phyloP scores from a whole-genome alignment of 2,329 filamentous ascomycete species.

The Colletotrichum lini region DNA sequence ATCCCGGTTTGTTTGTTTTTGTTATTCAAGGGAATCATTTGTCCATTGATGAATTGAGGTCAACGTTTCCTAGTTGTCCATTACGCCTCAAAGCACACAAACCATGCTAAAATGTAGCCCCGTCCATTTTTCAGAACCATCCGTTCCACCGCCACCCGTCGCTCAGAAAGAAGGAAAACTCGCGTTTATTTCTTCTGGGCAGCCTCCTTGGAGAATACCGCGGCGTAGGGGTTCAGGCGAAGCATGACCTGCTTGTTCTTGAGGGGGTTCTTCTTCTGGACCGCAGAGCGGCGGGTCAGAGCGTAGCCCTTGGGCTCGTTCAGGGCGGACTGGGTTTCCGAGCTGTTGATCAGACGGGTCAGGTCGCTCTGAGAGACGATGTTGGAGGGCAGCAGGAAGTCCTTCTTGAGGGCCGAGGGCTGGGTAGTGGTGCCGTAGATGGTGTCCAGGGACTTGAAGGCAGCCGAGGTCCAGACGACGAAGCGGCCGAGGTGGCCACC shows the following conservation, averaged over 20 bases:
- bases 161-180: background rate
- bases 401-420: conserved; percentile 95
- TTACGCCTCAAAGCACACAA: conserved; percentile 44
- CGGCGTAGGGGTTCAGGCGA: conserved; percentile 98
- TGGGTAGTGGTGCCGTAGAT: conserved; percentile 96
- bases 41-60: conserved; percentile 46
- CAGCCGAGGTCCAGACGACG: conserved; percentile 98
- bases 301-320: conserved; percentile 91
- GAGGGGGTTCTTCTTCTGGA: conserved; percentile 99
- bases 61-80: conserved; percentile 45
- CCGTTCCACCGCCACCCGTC: conserved; percentile 35
- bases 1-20: conserved; percentile 7
- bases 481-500: conserved; percentile 99
- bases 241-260: conserved; percentile 99
- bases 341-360: conserved; percentile 98
- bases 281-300: conserved; percentile 87
- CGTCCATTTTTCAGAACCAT: conserved; percentile 40
- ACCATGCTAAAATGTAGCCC: conserved; percentile 44
- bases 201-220: conserved; percentile 84
- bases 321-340: conserved; percentile 97
- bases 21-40: conserved; percentile 44
- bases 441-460: conserved; percentile 95
- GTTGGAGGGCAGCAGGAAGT: conserved; percentile 97
- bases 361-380: conserved; percentile 95
- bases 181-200: conserved; percentile 62